A percentile compares a stretch with the other conserved stretches of the same genome.
Conservation (phyloP, 2,329 filamentous ascomycete species). For the Ophiosphaerella korrae region DNA sequence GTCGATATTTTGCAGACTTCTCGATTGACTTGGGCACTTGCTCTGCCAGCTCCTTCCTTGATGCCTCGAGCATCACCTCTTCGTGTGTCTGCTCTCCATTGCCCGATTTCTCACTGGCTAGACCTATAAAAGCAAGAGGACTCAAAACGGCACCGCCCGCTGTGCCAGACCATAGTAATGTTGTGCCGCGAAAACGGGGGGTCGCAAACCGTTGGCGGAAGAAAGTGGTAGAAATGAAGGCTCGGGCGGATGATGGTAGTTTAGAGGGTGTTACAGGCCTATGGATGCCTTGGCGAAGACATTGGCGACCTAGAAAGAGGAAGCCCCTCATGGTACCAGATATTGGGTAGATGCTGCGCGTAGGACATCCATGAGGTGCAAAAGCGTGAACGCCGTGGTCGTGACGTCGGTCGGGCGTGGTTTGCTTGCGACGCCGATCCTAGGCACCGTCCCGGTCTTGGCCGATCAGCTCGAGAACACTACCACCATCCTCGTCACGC, state of each 20-base stretch:
- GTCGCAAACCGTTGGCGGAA: conserved; percentile 42
- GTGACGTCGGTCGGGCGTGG: conserved; percentile 31
- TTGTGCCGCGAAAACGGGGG: conserved; percentile 39
- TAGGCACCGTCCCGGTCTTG: conserved; percentile 3
- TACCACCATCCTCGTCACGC: not conserved
- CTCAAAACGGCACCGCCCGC: conserved; percentile 50
- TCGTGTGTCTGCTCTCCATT: conserved; percentile 70
- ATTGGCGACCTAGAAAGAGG: conserved; percentile 56
- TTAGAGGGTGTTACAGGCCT: conserved; percentile 23
- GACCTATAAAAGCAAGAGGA: conserved; percentile 63
- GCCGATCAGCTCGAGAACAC: not conserved
- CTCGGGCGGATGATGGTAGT: conserved; percentile 26
- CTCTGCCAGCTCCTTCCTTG: conserved; percentile 76
- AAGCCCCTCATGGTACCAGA: conserved; percentile 56
- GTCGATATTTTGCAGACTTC: conserved; percentile 63
- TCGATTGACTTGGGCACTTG: conserved; percentile 66
- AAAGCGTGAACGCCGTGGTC: conserved; percentile 6
- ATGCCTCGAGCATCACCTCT: conserved; percentile 83
- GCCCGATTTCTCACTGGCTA: conserved; percentile 57
- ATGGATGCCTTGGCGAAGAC: conserved; percentile 49
- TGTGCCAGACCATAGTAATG: conserved; percentile 41
- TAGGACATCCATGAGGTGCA: conserved; percentile 29
- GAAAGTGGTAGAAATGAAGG: conserved; percentile 33
- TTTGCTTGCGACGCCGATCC: conserved; percentile 22
- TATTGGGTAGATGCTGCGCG: conserved; percentile 25